Percentiles rank a stretch among this genome's conserved stretches.
Conservation (phyloP, 2,329 filamentous ascomycete genomes). For the Ceratocystis destructans region DNA sequence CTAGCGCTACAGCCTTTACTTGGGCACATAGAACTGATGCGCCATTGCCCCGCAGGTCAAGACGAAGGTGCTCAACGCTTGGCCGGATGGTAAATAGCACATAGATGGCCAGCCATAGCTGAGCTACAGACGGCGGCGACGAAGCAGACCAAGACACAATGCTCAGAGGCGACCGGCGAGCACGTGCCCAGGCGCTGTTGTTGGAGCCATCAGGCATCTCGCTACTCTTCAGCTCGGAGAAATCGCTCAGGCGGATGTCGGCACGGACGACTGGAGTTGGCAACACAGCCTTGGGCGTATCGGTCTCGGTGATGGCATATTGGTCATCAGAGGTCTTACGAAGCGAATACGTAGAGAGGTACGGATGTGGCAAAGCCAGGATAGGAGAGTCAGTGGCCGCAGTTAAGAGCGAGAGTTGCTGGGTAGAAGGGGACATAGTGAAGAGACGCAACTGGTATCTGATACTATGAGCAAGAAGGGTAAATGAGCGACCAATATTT, state of each 20-base stretch:
- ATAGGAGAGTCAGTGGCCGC: conserved; percentile 28
- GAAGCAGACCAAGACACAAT: conserved; percentile 32
- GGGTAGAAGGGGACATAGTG: conserved; percentile 14
- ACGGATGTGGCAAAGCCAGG: conserved; percentile 38
- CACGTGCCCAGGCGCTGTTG: conserved; percentile 44
- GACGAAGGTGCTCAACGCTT: conserved; percentile 35
- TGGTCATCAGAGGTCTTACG: conserved; percentile 25
- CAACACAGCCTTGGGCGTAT: conserved; percentile 22
- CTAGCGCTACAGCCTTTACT: conserved; percentile 35
- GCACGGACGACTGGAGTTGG: conserved; percentile 25
- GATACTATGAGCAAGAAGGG: not conserved
- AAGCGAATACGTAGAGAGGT: conserved; percentile 34
- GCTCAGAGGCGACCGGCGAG: conserved; percentile 38
- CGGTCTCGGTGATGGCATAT: conserved; percentile 28
- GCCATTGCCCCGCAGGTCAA: conserved; percentile 31
- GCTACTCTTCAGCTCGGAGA: conserved; percentile 35
- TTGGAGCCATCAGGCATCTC: conserved; percentile 37
- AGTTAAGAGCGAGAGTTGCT: conserved; percentile 14
- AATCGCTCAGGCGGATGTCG: conserved; percentile 33
- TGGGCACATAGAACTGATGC: conserved; percentile 28
- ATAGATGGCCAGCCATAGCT: conserved; percentile 41
- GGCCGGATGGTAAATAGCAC: conserved; percentile 39
- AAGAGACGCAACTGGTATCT: too few species aligned
- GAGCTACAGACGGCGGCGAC: conserved; percentile 33
- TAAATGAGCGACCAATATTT: not conserved